Conservation (phyloP, 257 asterid species). For the Scutellaria minor region DNA sequence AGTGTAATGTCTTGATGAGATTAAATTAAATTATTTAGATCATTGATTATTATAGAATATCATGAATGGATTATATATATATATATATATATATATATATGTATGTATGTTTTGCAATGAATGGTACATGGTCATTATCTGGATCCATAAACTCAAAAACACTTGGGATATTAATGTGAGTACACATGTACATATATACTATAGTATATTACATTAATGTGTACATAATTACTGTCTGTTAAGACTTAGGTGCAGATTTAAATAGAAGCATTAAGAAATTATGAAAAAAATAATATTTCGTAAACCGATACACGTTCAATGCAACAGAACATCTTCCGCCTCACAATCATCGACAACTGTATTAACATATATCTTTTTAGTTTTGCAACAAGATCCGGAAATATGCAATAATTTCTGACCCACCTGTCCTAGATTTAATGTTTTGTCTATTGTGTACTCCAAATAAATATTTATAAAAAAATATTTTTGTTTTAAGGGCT, state of each 20-base stretch:
- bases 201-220: too few relatives aligned
- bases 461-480: not conserved
- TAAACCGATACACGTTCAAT: constrained; percentile 10
- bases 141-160: too few relatives aligned
- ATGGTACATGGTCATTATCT: too few relatives aligned
- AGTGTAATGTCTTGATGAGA: too few relatives aligned
- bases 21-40: too few relatives aligned
- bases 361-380: not conserved
- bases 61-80: too few relatives aligned
- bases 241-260: not conserved
- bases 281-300: not conserved
- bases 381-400: not conserved
- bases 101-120: too few relatives aligned
- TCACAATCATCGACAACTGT: not conserved
- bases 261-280: not conserved
- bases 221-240: too few relatives aligned
- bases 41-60: too few relatives aligned
- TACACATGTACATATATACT: too few relatives aligned
- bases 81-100: too few relatives aligned
- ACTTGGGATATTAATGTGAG: too few relatives aligned
- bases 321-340: not conserved
- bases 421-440: constrained; percentile 16
- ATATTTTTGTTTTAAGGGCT: not conserved
- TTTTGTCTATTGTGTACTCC: not conserved
- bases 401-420: constrained; percentile 4